These are phyloP conservation scores for Chytriomyces sp. DNA, from an alignment of 192 early-diverging fungal species.

Conservation along the genomic window DNA sequence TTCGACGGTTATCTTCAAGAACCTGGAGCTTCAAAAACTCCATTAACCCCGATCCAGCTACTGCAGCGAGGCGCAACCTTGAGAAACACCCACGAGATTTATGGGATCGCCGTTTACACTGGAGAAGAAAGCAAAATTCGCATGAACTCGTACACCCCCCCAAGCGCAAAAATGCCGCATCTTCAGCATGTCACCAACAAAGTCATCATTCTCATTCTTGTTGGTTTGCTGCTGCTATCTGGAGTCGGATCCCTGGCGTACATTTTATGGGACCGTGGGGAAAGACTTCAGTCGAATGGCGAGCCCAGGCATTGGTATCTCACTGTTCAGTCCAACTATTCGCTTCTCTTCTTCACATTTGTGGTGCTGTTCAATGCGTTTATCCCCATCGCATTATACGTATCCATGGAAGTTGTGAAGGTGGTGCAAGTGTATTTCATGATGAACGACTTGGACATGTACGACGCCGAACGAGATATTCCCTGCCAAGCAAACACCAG, in stretches of 20 bases:
- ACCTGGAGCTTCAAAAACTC: constrained; percentile 60
- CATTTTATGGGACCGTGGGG: constrained; percentile 38
- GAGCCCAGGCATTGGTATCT: constrained; percentile 26
- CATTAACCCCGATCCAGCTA: constrained; percentile 55
- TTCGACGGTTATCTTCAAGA: constrained; percentile 74
- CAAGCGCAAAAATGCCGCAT: constrained; percentile 77
- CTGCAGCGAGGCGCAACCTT: constrained; percentile 85
- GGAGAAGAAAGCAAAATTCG: constrained; percentile 91
- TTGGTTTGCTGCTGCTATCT: constrained; percentile 7
- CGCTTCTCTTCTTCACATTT: constrained; percentile 47
- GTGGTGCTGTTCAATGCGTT: constrained; percentile 51
- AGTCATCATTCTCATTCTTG: constrained; percentile 79
- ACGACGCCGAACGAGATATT: constrained; percentile 75
- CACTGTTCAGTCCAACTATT: constrained; percentile 22
- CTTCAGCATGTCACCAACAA: constrained; percentile 89
- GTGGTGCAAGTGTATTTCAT: constrained; percentile 88
- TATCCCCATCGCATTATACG: constrained; percentile 89
- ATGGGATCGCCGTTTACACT: constrained; percentile 84
- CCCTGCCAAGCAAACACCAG: constrained; percentile 83
- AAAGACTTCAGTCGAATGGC: neutral
- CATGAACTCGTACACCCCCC: constrained; percentile 85
- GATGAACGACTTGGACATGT: constrained; percentile 86
- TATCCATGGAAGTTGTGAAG: constrained; percentile 91
- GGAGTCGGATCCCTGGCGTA: constrained; percentile 35
- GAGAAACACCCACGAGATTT: constrained; percentile 85